These are phyloP conservation scores for Tetrapisispora phaffii DNA, from an alignment of 805 yeast genomes.

Conservation along the genomic window DNA sequence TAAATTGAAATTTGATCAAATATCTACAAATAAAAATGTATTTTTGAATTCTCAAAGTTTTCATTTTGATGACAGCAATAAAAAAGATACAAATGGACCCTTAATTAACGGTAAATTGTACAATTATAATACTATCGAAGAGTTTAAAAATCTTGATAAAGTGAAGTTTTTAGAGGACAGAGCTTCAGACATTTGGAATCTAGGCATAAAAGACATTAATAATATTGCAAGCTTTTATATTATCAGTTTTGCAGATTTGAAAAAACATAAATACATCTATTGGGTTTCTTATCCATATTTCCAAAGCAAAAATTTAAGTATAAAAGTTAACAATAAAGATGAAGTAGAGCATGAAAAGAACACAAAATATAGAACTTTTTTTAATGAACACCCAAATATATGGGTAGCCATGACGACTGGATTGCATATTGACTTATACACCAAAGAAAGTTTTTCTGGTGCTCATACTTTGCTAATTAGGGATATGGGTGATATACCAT, in stretches of 20 bases:
- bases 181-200: constrained; percentile 25
- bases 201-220: constrained; percentile 26
- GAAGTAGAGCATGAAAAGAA: background rate
- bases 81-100: constrained; percentile 2
- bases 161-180: constrained; percentile 39
- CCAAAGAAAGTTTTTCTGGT: constrained; percentile 3
- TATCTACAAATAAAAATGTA: constrained; percentile 14
- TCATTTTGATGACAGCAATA: constrained; percentile 18
- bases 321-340: background rate
- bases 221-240: constrained; percentile 33
- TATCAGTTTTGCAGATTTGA: constrained; percentile 76
- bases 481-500: constrained; percentile 30
- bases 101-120: constrained; percentile 33
- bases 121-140: constrained; percentile 79
- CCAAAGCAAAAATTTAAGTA: constrained; percentile 14
- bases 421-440: constrained; percentile 13
- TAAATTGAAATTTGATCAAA: constrained; percentile 17
- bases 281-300: constrained; percentile 81
- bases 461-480: constrained; percentile 29
- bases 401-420: constrained; percentile 24
- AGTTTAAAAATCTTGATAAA: constrained; percentile 66
- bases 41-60: constrained; percentile 24
- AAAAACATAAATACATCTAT: constrained; percentile 76
- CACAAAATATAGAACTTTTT: constrained; percentile 12
- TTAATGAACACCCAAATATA: constrained; percentile 9